phyloP scores from a whole-genome alignment of 2,329 filamentous ascomycete species.

The Coniosporium tulheliwenetii region DNA sequence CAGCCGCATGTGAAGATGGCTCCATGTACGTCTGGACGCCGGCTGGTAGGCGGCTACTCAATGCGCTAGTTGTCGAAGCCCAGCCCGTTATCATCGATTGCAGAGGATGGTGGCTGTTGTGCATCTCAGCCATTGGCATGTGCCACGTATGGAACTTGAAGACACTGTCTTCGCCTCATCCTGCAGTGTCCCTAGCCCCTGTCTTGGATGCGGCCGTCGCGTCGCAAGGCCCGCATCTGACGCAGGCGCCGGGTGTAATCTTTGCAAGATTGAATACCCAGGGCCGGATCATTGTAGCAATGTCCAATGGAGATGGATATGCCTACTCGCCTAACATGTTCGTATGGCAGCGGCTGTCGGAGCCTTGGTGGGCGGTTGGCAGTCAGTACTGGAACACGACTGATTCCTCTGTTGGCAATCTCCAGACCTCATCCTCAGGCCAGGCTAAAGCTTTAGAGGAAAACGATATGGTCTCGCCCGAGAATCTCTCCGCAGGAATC shows the following conservation, averaged over 20 bases:
- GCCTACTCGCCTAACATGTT: slow-evolving; percentile 76
- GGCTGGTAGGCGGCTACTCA: slow-evolving; percentile 71
- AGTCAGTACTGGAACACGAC: slow-evolving; percentile 99
- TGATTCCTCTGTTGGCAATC: slow-evolving; percentile 70
- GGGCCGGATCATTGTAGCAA: slow-evolving; percentile 72
- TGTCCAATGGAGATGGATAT: slow-evolving; percentile 91
- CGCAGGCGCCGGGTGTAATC: slow-evolving; percentile 68
- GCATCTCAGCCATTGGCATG: slow-evolving; percentile 74
- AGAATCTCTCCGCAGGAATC: slow-evolving; percentile 71
- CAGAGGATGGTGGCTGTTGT: slow-evolving; percentile 76
- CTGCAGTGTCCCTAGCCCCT: slow-evolving; percentile 76
- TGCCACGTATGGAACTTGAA: slow-evolving; percentile 91
- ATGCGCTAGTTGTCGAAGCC: slow-evolving; percentile 73
- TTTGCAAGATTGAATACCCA: slow-evolving; percentile 82
- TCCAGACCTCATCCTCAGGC: slow-evolving; percentile 44
- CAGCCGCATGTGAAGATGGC: slow-evolving; percentile 84
- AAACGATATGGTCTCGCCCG: slow-evolving; percentile 33
- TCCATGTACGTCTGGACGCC: slow-evolving; percentile 84
- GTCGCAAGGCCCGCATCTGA: slow-evolving; percentile 63
- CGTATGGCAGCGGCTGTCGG: slow-evolving; percentile 88
- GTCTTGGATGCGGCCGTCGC: slow-evolving; percentile 76
- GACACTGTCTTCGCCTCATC: slow-evolving; percentile 68
- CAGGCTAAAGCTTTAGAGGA: slow-evolving; percentile 10
- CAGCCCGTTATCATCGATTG: slow-evolving; percentile 91
- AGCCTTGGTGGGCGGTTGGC: slow-evolving; percentile 95